Evolutionary conservation across 176 grass and related monocot genomes (phyloP), one percentile per base, ranked within the genome.

Genomic region (Canna indica): DNA sequence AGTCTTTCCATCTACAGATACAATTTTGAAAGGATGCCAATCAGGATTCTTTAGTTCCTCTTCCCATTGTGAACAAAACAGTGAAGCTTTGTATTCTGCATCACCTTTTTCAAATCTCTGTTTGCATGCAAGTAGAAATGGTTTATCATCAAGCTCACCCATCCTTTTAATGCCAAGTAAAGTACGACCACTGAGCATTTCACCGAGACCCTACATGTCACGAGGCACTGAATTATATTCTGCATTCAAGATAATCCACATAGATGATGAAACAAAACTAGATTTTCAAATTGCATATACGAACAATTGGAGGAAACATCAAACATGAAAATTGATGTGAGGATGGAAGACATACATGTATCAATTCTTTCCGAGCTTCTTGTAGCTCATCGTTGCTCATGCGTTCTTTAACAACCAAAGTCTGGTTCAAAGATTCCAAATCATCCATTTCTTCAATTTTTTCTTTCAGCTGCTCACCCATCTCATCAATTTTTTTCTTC

Each of bases 311-410:
- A 54, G 11, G 35, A 45, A 47, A 59, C 44, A 59, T 56, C 70
- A 1, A 41, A 67, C n/a, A 63, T 44, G 12, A 48, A 44, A 17
- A 17, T 32, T n/a, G n/a, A 60, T 26, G 27, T 60, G 3, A 33
- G 14, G 17, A 33, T n/a, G n/a, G 32, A 64, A 64, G 69, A 10
- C 78, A 62, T 73, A 85, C 83, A n/a, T 28, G 17, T 68, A 86
- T 81, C 22, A 86, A 72, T 48, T 82, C 88, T 59, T 85, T 87
- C 61, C 79, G 75, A 63, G 88, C 84, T 28, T 77, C 57, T 66
- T 91, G 88, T 54, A 85, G 44, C 64, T 91, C 84, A 22, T 91
- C 84, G 1, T 91, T 91, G 75, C 84, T 82, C 61, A 67, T 71
- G 9, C 81, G 73, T 73, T 91, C 84, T 28, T 84, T 87, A 30